Evolutionary conservation across 331 rosid genomes (phyloP).

Genomic region (Phaseolus coccineus): DNA sequence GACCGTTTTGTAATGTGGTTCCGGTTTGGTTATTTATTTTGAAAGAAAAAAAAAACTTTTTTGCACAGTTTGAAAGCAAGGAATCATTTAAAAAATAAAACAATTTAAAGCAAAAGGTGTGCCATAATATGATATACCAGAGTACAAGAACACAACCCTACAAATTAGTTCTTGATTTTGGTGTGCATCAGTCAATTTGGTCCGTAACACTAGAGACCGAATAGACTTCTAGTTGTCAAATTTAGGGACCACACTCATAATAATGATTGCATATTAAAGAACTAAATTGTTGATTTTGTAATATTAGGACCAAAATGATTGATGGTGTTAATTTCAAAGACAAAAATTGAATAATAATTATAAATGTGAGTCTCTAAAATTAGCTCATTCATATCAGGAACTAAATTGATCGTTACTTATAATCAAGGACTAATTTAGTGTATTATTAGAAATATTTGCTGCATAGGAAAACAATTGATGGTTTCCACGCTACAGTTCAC

Average conservation of each 20-base stretch:
- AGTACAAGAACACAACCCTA: no score
- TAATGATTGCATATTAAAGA: neutral
- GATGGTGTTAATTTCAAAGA: neutral
- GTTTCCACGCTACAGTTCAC: constrained; percentile 24
- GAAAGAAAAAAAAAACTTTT: no score
- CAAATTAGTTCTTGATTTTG: no score
- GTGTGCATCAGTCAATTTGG: no score
- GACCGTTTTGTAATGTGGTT: no score
- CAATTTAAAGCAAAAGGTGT: no score
- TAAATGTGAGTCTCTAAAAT: neutral
- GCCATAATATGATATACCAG: no score
- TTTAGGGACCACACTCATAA: neutral
- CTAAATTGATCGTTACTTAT: neutral
- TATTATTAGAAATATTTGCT: neutral
- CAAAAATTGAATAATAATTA: neutral
- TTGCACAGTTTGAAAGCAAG: no score
- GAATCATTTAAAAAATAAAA: no score
- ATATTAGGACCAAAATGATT: neutral
- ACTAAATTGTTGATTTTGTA: neutral
- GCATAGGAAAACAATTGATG: neutral
- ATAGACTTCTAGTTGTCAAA: neutral
- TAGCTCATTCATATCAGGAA: neutral
- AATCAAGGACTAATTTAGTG: neutral
- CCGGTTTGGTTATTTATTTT: no score
- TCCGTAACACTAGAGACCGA: no score